Evolutionary conservation across 208 protist species (phyloP), one percentile per base, ranked within the genome.

Genomic region (Trypanosomatidae sp.): DNA sequence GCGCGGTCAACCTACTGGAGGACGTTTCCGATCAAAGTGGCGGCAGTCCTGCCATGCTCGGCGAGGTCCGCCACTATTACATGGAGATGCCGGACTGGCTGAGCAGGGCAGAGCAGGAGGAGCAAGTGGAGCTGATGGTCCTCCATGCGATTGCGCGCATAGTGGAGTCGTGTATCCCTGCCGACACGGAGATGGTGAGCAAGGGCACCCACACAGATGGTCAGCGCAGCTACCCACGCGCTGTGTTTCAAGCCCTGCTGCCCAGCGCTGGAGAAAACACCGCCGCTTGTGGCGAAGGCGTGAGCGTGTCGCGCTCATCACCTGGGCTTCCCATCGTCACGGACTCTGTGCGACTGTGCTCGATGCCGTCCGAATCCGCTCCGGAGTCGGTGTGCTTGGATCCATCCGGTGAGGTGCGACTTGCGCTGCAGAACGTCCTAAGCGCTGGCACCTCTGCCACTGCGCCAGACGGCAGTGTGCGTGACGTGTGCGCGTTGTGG

Each of bases 41-140:
- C 10, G 28, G 30, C 41, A 41, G 55, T 22, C 33, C 33, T 49
- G 47, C 52, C 9, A 22, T 69, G 46, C 7, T 33, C 1, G 75
- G 75, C 22, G 41, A 67, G 0, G 82, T 81, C 39, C 56, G 33
- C 22, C 64, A 81, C 66, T 87, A 79, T 66, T 65, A 87, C 75
- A 43, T 91, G 58, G 76, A 77, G 43, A 64, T 91, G 22, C 73
- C 85, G n/a, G 33, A 47, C 47, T 53, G 79, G 19, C 62, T 70
- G 56, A 66, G 75, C 30, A 78, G 85, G 1, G 62, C 49, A 0
- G 76, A 77, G 62, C 87, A 94, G 71, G 90, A 94, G 41, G 73
- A 69, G 12, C 73, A 85, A 58, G 84, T 94, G 30, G 71, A 81
- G 46, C 15, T 76, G 25, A 60, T 91, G 52, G 69, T 91, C 50